Evolutionary conservation across 2,329 filamentous ascomycete genomes (phyloP), one percentile per base, ranked within the genome.

Genomic region (Fusarium praegraminearum): DNA sequence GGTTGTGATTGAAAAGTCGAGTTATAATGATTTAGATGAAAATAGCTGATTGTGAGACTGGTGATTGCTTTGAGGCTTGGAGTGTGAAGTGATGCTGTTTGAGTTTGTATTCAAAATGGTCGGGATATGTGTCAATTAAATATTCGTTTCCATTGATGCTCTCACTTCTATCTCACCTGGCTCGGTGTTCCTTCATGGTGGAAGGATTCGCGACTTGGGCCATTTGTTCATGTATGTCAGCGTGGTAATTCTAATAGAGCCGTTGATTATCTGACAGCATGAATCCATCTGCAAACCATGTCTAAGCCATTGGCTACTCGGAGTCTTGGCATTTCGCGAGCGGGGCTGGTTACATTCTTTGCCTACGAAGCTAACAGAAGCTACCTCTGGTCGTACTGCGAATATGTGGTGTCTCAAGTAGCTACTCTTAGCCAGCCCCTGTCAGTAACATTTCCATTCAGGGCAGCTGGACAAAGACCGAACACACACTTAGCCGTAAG

Each of bases 291-390:
- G 16, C 36, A 20, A 12, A 52, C 13, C 6, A 16, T 26, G 15
- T 28, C 13, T 13, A 8, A 0, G 15, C n/a, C 1, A 62, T 55
- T 62, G 60, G 57, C 20, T 40, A 7, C 1, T 65, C 62, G 62
- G 62, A 28, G 30, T 65, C 62, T 65, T 65, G 60, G 62, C 62
- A 65, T 65, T 28, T 3, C 5, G 60, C 61, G 62, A 47, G 43
- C 43, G 20, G 35, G 16, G 28, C 18, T 3, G 1, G 3, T n/a
- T 7, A 9, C 7, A 9, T 5, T 5, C 3, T 3, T 5, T 1
- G 6, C 28, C 18, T 7, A 12, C 7, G 1, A 20, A 5, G 2
- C 20, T 28, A 12, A 3, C 2, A 4, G 1, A 8, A 7, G 3
- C 5, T 20, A 30, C 18, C 13, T 40, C 0, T 5, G 20, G 4